phyloP scores from a whole-genome alignment of 1,139 yeast species.

The Insectozyma bohioensis region DNA sequence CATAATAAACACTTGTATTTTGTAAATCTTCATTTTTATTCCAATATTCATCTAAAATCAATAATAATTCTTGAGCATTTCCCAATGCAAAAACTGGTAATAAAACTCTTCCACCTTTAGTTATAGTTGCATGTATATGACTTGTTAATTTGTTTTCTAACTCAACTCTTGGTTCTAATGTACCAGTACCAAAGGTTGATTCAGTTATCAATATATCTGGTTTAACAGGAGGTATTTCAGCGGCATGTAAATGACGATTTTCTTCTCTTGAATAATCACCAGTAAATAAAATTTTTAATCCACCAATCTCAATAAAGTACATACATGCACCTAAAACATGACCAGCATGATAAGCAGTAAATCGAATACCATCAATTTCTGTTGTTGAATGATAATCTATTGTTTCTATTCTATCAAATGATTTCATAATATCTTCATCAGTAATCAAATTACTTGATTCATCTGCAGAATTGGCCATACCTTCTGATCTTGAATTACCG shows the following conservation, averaged over 20 bases:
- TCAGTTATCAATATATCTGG: slow-evolving; percentile 93
- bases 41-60: slow-evolving; percentile 96
- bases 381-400: slow-evolving; percentile 94
- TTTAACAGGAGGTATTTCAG: slow-evolving; percentile 86
- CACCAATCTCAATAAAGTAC: slow-evolving; percentile 94
- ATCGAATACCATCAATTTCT: slow-evolving; percentile 89
- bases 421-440: slow-evolving; percentile 84
- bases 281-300: slow-evolving; percentile 82
- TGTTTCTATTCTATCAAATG: slow-evolving; percentile 89
- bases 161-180: slow-evolving; percentile 87
- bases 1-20: slow-evolving; percentile 79
- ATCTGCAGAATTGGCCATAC: slow-evolving; percentile 22
- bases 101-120: slow-evolving; percentile 88
- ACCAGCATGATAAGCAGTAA: slow-evolving; percentile 98
- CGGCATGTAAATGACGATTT: slow-evolving; percentile 91
- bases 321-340: slow-evolving; percentile 98
- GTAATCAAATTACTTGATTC: slow-evolving; percentile 62
- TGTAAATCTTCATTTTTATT: slow-evolving; percentile 79
- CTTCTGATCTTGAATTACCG: slow-evolving; percentile 34
- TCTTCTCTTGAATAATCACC: slow-evolving; percentile 97
- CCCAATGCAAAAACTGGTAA: slow-evolving; percentile 97
- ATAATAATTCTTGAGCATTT: slow-evolving; percentile 88
- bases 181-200: slow-evolving; percentile 97
- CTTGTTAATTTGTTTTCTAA: slow-evolving; percentile 81
- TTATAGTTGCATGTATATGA: slow-evolving; percentile 77